Evolutionary conservation across 75 land plant species (phyloP).

Genomic region (Cupressus sempervirens): DNA sequence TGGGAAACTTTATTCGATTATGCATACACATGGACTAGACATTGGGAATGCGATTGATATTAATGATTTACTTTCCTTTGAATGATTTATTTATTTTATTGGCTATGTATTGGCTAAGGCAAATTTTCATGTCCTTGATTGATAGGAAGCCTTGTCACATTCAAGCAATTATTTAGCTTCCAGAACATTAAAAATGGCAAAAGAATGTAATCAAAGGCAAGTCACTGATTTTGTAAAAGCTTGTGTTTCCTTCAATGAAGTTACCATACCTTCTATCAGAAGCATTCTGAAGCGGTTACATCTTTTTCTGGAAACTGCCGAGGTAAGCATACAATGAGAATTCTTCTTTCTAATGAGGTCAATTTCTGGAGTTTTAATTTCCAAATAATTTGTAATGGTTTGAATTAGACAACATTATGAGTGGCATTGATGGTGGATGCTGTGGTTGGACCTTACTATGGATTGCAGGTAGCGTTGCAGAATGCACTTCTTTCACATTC

Average conservation of each 20-base stretch:
- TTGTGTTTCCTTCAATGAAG: constrained; percentile 73
- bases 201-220: constrained; percentile 26
- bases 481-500: constrained; percentile 65
- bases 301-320: constrained; percentile 73
- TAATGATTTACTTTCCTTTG: neutral
- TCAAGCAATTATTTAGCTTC: constrained; percentile 61
- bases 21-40: neutral
- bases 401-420: constrained; percentile 1
- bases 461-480: constrained; percentile 61
- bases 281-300: constrained; percentile 34
- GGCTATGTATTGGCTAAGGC: neutral
- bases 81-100: neutral
- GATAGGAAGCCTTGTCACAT: constrained; percentile 64
- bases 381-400: neutral
- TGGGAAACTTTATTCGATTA: neutral
- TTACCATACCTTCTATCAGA: constrained; percentile 65
- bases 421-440: neutral
- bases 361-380: neutral
- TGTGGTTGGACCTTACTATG: constrained; percentile 2
- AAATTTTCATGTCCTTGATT: neutral
- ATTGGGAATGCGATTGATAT: neutral
- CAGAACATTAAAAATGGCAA: constrained; percentile 28
- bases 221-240: constrained; percentile 49
- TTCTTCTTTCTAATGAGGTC: neutral
- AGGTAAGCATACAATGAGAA: constrained; percentile 32